These are phyloP conservation scores for Sugiyamaella novakii DNA, from an alignment of 1,139 yeast species.

Conservation along the genomic window DNA sequence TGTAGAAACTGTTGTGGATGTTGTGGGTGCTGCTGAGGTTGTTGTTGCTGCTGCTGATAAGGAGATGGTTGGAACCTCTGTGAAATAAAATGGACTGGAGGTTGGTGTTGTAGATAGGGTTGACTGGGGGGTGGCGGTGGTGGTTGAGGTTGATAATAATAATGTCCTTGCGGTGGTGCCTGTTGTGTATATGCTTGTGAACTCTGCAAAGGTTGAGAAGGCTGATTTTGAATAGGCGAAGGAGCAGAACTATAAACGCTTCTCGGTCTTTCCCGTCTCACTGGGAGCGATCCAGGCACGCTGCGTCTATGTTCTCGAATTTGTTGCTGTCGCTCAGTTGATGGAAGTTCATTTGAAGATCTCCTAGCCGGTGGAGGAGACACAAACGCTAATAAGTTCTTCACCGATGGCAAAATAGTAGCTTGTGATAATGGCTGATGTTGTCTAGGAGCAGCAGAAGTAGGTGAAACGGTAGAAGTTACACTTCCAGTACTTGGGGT, in stretches of 20 bases:
- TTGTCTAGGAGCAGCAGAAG: constrained; percentile 6
- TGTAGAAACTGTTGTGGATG: constrained; percentile 10
- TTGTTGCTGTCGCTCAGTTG: not conserved
- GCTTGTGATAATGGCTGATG: too few relatives aligned
- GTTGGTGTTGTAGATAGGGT: constrained; percentile 13
- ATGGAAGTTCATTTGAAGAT: constrained; percentile 8
- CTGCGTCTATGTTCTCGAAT: constrained; percentile 6
- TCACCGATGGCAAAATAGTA: constrained; percentile 14
- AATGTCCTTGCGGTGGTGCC: constrained; percentile 1
- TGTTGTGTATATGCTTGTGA: not conserved
- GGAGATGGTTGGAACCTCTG: constrained; percentile 10
- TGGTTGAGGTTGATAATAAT: too few relatives aligned
- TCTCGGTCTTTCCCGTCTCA: constrained; percentile 5
- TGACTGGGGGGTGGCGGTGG: not conserved
- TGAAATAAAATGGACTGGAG: constrained; percentile 20
- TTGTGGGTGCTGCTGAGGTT: not conserved
- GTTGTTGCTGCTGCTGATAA: constrained; percentile 12
- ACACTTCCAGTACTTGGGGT: constrained; percentile 4
- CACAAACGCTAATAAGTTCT: constrained; percentile 8
- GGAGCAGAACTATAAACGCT: too few relatives aligned
- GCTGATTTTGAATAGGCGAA: not conserved
- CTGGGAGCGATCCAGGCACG: constrained; percentile 1
- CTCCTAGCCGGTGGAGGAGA: constrained; percentile 13
- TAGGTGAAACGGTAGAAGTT: not conserved
- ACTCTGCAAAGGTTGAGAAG: constrained; percentile 1